These are phyloP conservation scores for Podila verticillata DNA, from an alignment of 192 early-diverging fungal genomes.

Conservation along the genomic window DNA sequence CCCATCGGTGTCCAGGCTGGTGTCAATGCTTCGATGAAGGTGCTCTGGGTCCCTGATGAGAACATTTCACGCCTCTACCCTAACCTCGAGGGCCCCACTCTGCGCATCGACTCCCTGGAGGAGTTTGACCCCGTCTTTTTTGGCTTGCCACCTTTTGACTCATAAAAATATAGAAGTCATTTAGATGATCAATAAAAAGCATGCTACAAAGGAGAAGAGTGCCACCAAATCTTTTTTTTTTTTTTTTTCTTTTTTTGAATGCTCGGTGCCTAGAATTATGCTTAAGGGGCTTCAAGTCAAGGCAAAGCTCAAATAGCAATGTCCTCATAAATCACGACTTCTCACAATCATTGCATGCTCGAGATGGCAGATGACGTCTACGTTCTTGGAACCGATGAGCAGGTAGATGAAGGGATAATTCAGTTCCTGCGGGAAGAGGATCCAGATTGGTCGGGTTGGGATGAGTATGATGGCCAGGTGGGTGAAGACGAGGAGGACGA, in stretches of 20 bases:
- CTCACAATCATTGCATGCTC: no score
- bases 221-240: background rate
- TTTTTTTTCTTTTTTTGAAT: no score
- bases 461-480: background rate
- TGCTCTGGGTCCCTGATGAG: constrained; percentile 91
- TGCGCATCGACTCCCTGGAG: constrained; percentile 68
- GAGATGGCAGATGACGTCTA: no score
- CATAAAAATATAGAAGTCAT: constrained; percentile 1
- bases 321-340: no score
- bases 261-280: no score
- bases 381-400: no score
- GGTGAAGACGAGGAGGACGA: background rate
- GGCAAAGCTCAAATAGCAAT: no score
- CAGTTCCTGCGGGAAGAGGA: no score
- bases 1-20: constrained; percentile 85
- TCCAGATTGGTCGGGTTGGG: no score
- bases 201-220: no score
- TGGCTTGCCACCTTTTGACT: constrained; percentile 63
- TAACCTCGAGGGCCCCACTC: constrained; percentile 57
- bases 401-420: no score
- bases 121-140: constrained; percentile 75
- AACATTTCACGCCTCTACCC: constrained; percentile 57
- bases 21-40: constrained; percentile 82
- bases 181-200: background rate
- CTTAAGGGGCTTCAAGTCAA: no score